Conservation (phyloP, 176 grass and related monocot genomes). For the Oryza meridionalis region DNA sequence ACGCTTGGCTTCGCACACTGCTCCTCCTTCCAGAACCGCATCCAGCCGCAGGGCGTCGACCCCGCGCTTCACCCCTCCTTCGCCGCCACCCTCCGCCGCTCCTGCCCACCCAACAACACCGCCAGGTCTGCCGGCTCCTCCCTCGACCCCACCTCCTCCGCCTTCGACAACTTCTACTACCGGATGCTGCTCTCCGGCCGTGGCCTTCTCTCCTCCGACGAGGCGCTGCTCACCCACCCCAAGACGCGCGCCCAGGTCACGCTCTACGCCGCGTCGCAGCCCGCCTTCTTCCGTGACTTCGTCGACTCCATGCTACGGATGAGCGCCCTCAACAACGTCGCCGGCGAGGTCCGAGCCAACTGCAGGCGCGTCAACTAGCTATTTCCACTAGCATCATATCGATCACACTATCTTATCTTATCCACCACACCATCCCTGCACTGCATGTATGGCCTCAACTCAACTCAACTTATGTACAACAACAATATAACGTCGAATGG, state of each 20-base stretch:
- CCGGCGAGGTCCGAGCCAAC: slow-evolving; percentile 71
- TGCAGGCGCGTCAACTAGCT: slow-evolving; percentile 55
- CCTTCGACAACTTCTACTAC: slow-evolving; percentile 91
- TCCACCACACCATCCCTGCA: too few relatives aligned
- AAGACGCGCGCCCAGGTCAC: slow-evolving; percentile 62
- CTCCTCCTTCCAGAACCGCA: slow-evolving; percentile 87
- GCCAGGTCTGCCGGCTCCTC: slow-evolving; percentile 50
- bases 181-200: slow-evolving; percentile 63
- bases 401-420: not conserved
- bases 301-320: slow-evolving; percentile 79
- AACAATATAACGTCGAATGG: too few relatives aligned
- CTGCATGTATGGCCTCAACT: not conserved
- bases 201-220: slow-evolving; percentile 72
- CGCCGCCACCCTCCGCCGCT: slow-evolving; percentile 57
- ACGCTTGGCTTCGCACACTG: slow-evolving; percentile 91
- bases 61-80: slow-evolving; percentile 67
- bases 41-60: slow-evolving; percentile 57
- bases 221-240: slow-evolving; percentile 74
- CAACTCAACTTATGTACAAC: not conserved
- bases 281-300: slow-evolving; percentile 65
- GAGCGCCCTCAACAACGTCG: slow-evolving; percentile 63
- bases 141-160: slow-evolving; percentile 62
- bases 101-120: slow-evolving; percentile 77
- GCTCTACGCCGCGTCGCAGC: slow-evolving; percentile 61
- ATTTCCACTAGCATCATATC: not conserved